phyloP scores from a whole-genome alignment of 345 rosid genomes.

The Eucalyptus polyanthemos region DNA sequence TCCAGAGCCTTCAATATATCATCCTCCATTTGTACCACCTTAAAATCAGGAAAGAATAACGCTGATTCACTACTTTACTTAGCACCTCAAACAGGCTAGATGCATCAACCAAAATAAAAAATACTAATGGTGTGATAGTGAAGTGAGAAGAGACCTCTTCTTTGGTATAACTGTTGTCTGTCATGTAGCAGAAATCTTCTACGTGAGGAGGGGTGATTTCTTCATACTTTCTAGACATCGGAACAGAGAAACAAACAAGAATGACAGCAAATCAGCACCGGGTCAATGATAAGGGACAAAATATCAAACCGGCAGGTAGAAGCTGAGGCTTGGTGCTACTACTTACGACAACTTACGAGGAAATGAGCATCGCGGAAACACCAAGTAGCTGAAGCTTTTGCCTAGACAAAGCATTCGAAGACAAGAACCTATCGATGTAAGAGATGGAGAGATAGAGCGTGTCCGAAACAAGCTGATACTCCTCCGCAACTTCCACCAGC shows the following conservation, averaged over 20 bases:
- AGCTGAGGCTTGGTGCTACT: not conserved
- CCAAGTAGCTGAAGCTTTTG: conserved; percentile 77
- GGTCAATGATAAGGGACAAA: not conserved
- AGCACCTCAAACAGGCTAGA: not conserved
- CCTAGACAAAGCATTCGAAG: conserved; percentile 24
- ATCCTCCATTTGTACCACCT: conserved; percentile 82
- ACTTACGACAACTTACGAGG: conserved; percentile 39
- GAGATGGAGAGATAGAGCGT: conserved; percentile 46
- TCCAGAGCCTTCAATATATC: conserved; percentile 41
- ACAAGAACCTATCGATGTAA: conserved; percentile 55
- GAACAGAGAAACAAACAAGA: not conserved
- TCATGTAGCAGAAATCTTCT: conserved; percentile 68
- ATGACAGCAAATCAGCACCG: not conserved
- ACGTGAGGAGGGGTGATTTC: conserved; percentile 60
- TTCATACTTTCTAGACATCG: conserved; percentile 54
- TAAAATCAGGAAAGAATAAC: not conserved
- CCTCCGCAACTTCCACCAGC: conserved; percentile 84
- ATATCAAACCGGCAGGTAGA: not conserved
- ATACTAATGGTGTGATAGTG: not conserved
- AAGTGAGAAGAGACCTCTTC: conserved; percentile 19
- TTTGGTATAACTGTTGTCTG: conserved; percentile 57
- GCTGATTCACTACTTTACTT: not conserved
- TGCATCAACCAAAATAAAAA: not conserved
- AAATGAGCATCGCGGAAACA: conserved; percentile 79
- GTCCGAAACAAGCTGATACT: conserved; percentile 54